phyloP scores from a whole-genome alignment of 768 basidiomycete species.

The Tulasnella sp. region DNA sequence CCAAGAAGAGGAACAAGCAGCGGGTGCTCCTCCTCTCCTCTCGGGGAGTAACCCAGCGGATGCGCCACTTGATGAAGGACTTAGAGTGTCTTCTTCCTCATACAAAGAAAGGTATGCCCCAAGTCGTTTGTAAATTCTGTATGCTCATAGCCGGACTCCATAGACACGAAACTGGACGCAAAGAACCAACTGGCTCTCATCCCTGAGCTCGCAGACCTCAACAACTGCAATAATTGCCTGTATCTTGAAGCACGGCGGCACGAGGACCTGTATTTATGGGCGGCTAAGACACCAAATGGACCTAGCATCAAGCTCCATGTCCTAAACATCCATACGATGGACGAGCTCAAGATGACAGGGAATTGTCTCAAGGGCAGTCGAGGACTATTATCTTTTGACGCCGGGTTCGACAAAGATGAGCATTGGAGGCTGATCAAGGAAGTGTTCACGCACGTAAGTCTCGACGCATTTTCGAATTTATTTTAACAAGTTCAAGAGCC shows the following conservation, averaged over 20 bases:
- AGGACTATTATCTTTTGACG: constrained; percentile 86
- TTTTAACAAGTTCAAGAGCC: neutral
- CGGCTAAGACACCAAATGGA: constrained; percentile 92
- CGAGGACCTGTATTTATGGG: constrained; percentile 95
- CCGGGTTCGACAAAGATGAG: constrained; percentile 77
- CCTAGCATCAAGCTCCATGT: constrained; percentile 97
- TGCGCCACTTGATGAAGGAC: constrained; percentile 96
- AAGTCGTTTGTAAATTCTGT: neutral
- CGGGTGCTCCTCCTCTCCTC: constrained; percentile 87
- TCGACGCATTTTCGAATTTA: neutral
- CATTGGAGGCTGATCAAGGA: constrained; percentile 86
- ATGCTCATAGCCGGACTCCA: neutral
- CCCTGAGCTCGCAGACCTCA: constrained; percentile 91
- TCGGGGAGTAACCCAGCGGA: constrained; percentile 87
- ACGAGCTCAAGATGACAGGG: constrained; percentile 98
- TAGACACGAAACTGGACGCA: constrained; percentile 95
- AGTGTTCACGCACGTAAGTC: constrained; percentile 74
- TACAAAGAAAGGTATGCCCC: constrained; percentile 77
- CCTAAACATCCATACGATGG: constrained; percentile 98
- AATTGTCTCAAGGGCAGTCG: constrained; percentile 95
- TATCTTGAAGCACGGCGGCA: constrained; percentile 96
- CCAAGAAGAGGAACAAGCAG: constrained; percentile 79
- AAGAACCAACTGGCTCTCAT: constrained; percentile 87
- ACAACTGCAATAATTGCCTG: constrained; percentile 94
- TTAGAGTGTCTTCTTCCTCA: constrained; percentile 84